Evolutionary conservation across 768 basidiomycete species (phyloP), one percentile per base, ranked within the genome.

Genomic region (Boletus edulis): DNA sequence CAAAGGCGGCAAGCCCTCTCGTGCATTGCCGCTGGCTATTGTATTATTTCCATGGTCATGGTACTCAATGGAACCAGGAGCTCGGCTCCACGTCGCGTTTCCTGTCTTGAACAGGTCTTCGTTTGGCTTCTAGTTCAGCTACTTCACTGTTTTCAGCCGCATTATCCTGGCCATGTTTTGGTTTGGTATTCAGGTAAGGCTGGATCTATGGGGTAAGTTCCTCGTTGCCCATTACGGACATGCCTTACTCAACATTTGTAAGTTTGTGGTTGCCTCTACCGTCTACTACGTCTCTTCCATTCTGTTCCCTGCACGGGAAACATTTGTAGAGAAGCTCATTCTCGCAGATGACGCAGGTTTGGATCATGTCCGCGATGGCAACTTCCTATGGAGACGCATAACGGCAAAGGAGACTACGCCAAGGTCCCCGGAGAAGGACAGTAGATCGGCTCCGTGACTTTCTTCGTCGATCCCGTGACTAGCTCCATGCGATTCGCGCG

Each of bases 111-210:
- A 86, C 59, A 79, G 92, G 24, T 91, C 91, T 2, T 91, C 88
- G 0, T 90, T 94, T 61, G 92, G 93, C 2, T 94, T 92, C 73
- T 94, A 88, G 84, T 81, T 94, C 62, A 89, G 89, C 65, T 94
- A 91, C 70, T 93, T 94, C 70, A 85, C 83, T 51, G 86, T 94
- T 31, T 70, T 94, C 54, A 91, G 88, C 59, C 83, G 91, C 27
- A 79, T 86, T 32, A 73, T 91, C 32, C 77, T 94, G 17, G 78
- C 88, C 41, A 82, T 91, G 79, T 89, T 94, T 72, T 94, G 91
- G 89, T 89, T 89, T 53, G 84, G 82, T 4, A 81, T 90, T 22
- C 87, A 87, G 76, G 85, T 83, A 46, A 52, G 81, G 86, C 3
- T 94, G 86, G 84, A 65, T 93, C 17, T 89, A 85, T 62, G 87